Percentiles rank a stretch among this genome's conserved stretches.
phyloP scores from a whole-genome alignment of 208 protist species.

The Crithidia bombi region DNA sequence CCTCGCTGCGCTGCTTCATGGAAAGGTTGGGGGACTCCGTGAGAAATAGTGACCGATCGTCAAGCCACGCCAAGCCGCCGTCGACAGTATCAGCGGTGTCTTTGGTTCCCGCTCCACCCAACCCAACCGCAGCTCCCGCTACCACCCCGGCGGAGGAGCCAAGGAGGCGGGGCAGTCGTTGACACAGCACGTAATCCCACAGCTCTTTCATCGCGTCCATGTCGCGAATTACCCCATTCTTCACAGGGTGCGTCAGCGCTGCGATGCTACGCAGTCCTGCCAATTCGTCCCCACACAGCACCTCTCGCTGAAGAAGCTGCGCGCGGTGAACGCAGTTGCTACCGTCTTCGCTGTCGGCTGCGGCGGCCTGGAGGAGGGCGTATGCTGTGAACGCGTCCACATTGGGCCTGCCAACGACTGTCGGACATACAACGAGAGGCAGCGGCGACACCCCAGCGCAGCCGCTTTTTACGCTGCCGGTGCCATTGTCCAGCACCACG shows the following conservation, averaged over 20 bases:
- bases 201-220: conserved; percentile 97
- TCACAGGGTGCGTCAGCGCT: conserved; percentile 93
- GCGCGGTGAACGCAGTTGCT: not conserved
- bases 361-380: conserved; percentile 3
- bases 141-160: not conserved
- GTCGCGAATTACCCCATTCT: conserved; percentile 96
- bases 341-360: not conserved
- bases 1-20: conserved; percentile 88
- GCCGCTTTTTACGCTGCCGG: conserved; percentile 97
- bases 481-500: conserved; percentile 71
- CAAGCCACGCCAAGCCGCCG: conserved; percentile 13
- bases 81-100: not conserved
- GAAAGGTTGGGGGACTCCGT: conserved; percentile 97
- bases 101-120: not conserved
- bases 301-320: conserved; percentile 1
- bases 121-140: too few species aligned
- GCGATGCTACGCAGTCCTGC: not conserved
- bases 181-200: conserved; percentile 96
- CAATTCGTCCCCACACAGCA: conserved; percentile 26
- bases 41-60: conserved; percentile 82
- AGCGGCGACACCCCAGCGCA: conserved; percentile 96
- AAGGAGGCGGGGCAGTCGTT: conserved; percentile 15
- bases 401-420: conserved; percentile 95
- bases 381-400: conserved; percentile 44
- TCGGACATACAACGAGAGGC: conserved; percentile 96